phyloP scores from a whole-genome alignment of 2,329 filamentous ascomycete species.

The Diaporthe sp. region DNA sequence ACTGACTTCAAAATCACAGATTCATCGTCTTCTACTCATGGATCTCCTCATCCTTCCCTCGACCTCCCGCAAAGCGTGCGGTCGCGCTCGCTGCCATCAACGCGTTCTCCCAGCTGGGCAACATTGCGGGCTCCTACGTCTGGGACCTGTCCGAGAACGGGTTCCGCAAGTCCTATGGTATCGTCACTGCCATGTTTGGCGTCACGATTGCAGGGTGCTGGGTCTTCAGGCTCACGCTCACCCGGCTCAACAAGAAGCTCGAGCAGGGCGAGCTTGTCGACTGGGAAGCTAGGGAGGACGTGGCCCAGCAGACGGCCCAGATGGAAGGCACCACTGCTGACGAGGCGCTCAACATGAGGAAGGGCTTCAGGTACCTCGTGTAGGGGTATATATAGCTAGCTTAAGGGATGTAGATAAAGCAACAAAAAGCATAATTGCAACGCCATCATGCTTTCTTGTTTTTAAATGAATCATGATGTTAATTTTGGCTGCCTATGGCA shows the following conservation, averaged over 20 bases:
- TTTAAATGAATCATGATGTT: not conserved
- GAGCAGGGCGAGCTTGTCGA: conserved; percentile 56
- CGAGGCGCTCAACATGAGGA: conserved; percentile 60
- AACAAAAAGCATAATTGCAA: not conserved
- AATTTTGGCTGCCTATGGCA: not conserved
- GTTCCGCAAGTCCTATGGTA: conserved; percentile 74
- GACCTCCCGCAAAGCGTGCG: conserved; percentile 72
- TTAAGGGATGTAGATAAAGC: conserved; percentile 1
- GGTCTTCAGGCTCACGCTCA: conserved; percentile 62
- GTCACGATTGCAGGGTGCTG: conserved; percentile 68
- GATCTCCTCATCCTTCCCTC: conserved; percentile 70
- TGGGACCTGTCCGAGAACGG: conserved; percentile 73
- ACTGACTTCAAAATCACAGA: conserved; percentile 48
- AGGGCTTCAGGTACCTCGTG: conserved; percentile 63
- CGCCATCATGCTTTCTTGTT: not conserved
- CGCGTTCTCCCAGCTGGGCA: conserved; percentile 69
- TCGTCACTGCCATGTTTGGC: conserved; percentile 76
- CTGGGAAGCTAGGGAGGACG: conserved; percentile 54
- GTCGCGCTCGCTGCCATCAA: conserved; percentile 74
- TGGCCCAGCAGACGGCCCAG: conserved; percentile 57
- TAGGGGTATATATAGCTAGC: conserved; percentile 44
- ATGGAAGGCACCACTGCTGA: conserved; percentile 58
- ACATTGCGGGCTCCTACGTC: conserved; percentile 73
- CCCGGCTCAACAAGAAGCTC: conserved; percentile 62
- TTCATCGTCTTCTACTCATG: conserved; percentile 72